Conservation (phyloP, 139 green algal genomes). For the Chlorella sp. region DNA sequence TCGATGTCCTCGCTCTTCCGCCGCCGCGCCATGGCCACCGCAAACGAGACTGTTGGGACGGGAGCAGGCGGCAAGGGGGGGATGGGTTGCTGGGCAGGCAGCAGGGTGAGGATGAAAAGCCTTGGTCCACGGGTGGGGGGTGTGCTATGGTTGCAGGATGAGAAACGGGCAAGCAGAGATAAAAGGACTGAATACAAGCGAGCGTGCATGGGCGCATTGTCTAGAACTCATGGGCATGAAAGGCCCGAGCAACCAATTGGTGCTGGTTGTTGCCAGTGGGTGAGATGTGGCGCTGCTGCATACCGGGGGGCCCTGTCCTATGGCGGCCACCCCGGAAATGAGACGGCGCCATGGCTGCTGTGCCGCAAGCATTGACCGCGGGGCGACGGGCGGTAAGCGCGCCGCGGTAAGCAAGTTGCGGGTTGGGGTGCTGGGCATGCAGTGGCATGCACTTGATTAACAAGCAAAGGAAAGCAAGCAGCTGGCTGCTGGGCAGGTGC, state of each 20-base stretch:
- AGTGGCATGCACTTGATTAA: neutral
- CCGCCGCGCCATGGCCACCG: conserved; percentile 38
- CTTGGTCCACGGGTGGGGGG: too few relatives aligned
- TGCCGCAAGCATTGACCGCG: conserved; percentile 26
- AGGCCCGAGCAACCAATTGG: neutral
- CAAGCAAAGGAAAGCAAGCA: neutral
- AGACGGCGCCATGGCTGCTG: neutral
- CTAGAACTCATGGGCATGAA: too few relatives aligned
- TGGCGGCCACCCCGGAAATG: neutral
- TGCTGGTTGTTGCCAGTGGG: too few relatives aligned
- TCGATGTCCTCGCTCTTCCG: conserved; percentile 34
- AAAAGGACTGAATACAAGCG: too few relatives aligned
- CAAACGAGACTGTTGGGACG: conserved; percentile 36
- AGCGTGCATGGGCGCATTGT: too few relatives aligned
- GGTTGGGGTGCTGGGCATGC: neutral
- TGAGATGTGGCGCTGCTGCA: conserved; percentile 7
- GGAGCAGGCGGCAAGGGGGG: too few relatives aligned
- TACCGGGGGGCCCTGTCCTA: conserved; percentile 16
- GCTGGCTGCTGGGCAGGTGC: neutral
- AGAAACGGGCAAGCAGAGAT: too few relatives aligned
- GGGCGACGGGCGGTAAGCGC: neutral
- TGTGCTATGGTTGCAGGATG: too few relatives aligned
- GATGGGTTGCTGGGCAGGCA: too few relatives aligned
- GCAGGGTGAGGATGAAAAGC: too few relatives aligned
- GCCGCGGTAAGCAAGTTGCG: conserved; percentile 18